Evolutionary conservation across 768 basidiomycete species (phyloP), one percentile per base, ranked within the genome.

Genomic region (Xerocomus brunneocitrinus): DNA sequence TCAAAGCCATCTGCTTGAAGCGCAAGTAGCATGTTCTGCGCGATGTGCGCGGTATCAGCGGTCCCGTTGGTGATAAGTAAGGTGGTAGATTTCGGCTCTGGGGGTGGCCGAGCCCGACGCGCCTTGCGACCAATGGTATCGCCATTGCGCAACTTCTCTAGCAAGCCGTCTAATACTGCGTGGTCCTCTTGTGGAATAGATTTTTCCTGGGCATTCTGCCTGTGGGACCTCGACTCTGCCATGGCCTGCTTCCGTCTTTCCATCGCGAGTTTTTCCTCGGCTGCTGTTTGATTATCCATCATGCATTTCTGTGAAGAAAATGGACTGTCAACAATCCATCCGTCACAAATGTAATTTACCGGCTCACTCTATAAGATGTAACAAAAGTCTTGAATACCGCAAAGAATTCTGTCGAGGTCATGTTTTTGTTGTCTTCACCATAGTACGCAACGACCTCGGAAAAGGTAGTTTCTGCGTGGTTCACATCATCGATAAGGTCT

Each of bases 311-410:
- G 13, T 24, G 60, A 42, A 38, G 27, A 64, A 25, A 54, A 7
- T 9, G 31, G 19, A 48, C 34, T 42, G 12, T 59, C 39, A 62
- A 19, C 34, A 50, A 38, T 13, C 31, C 14, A 19, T 47, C 12
- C 2, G 19, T 49, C 57, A 42, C 9, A 25, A 32, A 41, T 42
- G 19, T 51, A 31, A 38, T 13, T 13, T 22, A 36, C 16, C 36
- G 50, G 4, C 76, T 53, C 58, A 90, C 90, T 79, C 78, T 86
- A 71, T 95, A 99, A 2, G 94, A 95, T 0, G 87, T 95, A 27
- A 95, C 81, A 62, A 99, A 99, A 2, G 91, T 97, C 73, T 97
- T 94, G 81, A 98, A 98, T 61, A 95, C 85, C 12, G 85, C 92
- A 72, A 92, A 99, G 74, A 98, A 99, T 63, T 98, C 95, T 3